Base-by-base conservation (phyloP, 1,139 yeast genomes). In the Neolecta irregularis region DNA sequence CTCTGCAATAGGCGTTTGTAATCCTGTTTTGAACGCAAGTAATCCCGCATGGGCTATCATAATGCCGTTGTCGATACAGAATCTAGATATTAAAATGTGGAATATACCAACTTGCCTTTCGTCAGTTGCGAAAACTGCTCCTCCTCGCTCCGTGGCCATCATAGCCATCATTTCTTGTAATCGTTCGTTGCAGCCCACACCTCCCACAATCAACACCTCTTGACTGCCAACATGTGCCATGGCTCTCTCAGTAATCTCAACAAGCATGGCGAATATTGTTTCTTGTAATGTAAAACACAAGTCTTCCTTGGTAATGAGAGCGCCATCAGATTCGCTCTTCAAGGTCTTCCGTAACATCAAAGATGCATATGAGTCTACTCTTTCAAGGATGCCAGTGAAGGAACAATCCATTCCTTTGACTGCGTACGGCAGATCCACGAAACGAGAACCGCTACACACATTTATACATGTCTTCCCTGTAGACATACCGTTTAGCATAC, bases 1-100 rank as follows among this genome's bases (percentile, higher is more conserved):
- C 40, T 80, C 71, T 32, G 62, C 55, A 34, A 85, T 49, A 29
- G 61, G 65, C 1, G 71, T 70, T 7, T 52, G 49, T 41, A 69
- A 73, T 1, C 95, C 95, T 64, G 75, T 79, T 50, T 96, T 65
- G 52, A 74, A 83, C 36, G 79, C 80, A 44, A 88, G 57, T 35
- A 88, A 60, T 0, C 99, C 99, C 0, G 98, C 96, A 53, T 88
- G 99, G 1, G 98, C 98, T 51, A 88, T 88, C 99, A 88, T 88
- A 33, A 88, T 88, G 7, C 98, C 96, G 51, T 88, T 88, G 53
- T 88, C 98, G 36, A 88, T 88, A 57, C 96, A 88, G 53, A 88
- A 88, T 42, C 46, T 39, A 22, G 11, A 20, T 2, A n/a, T 13
- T 32, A 12, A 9, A 26, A 6, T 15, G 22, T 11, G 36, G 16